These are phyloP conservation scores for Leccinum fallax DNA, from an alignment of 1,284 basidiomycete genomes.

Conservation along the genomic window DNA sequence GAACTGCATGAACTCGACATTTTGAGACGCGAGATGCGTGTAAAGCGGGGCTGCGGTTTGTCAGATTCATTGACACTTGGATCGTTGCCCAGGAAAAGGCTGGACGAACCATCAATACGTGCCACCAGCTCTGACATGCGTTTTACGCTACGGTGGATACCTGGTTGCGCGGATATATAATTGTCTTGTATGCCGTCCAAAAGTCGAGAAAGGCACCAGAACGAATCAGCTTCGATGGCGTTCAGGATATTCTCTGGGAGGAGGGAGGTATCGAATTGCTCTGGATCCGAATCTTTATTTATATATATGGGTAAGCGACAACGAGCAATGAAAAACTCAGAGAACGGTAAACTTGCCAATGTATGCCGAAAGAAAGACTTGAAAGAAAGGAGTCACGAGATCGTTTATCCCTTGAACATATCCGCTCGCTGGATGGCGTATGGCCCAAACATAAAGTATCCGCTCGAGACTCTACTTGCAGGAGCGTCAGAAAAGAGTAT, in stretches of 20 bases:
- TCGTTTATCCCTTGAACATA: conserved; percentile 99
- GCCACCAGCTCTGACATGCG: conserved; percentile 92
- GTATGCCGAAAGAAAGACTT: conserved; percentile 90
- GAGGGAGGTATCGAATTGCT: conserved; percentile 79
- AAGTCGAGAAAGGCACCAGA: conserved; percentile 94
- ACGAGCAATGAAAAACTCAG: neutral
- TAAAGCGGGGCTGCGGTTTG: conserved; percentile 69
- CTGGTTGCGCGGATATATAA: conserved; percentile 93
- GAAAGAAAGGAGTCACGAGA: conserved; percentile 92
- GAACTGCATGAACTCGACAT: conserved; percentile 98
- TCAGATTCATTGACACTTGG: neutral
- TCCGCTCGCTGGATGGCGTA: conserved; percentile 93
- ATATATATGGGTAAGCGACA: conserved; percentile 9
- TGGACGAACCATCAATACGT: conserved; percentile 78
- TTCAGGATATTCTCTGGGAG: conserved; percentile 72
- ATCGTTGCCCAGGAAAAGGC: neutral
- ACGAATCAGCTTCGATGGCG: conserved; percentile 92
- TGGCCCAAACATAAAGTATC: conserved; percentile 97
- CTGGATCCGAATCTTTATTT: conserved; percentile 81
- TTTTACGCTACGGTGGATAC: conserved; percentile 89
- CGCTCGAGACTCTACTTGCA: conserved; percentile 78
- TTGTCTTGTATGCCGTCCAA: conserved; percentile 97
- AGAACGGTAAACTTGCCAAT: conserved; percentile 60
- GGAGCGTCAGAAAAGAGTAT: conserved; percentile 21
- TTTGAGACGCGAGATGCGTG: conserved; percentile 82